Base-by-base conservation (phyloP, 2,329 filamentous ascomycete genomes). In the Aschersonia sp. region DNA sequence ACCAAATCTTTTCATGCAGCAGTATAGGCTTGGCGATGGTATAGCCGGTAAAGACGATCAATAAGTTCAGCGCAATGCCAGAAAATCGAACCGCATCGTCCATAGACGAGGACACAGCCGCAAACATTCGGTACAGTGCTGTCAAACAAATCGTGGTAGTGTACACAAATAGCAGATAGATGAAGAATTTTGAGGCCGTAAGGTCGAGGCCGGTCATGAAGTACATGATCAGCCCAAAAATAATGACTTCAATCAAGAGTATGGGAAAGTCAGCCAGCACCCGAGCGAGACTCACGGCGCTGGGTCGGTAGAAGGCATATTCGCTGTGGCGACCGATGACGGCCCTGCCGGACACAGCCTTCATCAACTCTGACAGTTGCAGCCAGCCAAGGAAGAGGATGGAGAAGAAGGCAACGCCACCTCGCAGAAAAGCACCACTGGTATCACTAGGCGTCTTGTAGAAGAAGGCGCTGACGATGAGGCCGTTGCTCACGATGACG, bases 381-480 rank as follows among this genome's bases (percentile, higher is more conserved):
- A 46, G 35, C 44, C 44, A 47, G 22, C 45, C 48, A 51, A 77
- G 77, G 50, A 74, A 63, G 4, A 79, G 53, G 22, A 76, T 62
- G 1, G 71, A 69, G n/a, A 77, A 66, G 61, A 79, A 79, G 0
- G 77, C 56, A 4, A 72, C 60, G 1, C 68, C 66, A 3, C 67
- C 70, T 6, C 70, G 64, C 2, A 65, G 58, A 61, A 81, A 88
- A 60, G 84, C 81, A 47, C 79, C 82, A 1, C 62, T 61, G 0
- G 83, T 85, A 43, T 73, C 69, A 1, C 66, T 53, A 1, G 73
- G 64, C 32, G 85, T 65, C 51, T 84, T 77, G 56, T 87, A 86
- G 65, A 92, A 92, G 14, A 92, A 70, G 2, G 82, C 86, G 2
- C 84, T 83, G 47, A 89, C 81, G 51, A 94, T 85, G 8, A 94